Evolutionary conservation across 2,329 filamentous ascomycete genomes (phyloP), one percentile per base, ranked within the genome.

Genomic region (Ophiostoma quercus): DNA sequence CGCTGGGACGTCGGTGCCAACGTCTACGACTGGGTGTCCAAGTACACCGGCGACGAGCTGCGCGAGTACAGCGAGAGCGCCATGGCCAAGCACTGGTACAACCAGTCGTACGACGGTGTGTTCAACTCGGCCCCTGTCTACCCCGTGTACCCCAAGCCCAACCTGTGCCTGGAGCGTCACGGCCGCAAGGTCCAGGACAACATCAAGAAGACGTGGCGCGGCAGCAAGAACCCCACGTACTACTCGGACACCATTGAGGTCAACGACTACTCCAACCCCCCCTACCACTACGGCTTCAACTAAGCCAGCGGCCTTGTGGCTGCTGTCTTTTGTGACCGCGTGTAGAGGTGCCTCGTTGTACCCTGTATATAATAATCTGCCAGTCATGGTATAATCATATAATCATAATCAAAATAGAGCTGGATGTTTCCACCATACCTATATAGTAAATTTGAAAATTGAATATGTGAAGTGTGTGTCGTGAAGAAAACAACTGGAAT

Each of bases 1-100:
- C 87, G 90, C 71, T 91, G 85, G 82, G 90, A 92, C 75, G 88
- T 89, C 19, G 88, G 88, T 67, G 89, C 89, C 76, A 92, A 92
- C 76, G 85, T 92, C n/a, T 88, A 87, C 77, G 75, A 83, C 37
- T 70, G 86, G 29, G 87, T 91, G 2, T 88, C 86, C 16, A 78
- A 84, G 7, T 80, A 84, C 79, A 90, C 88, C 0, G 85, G 87
- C 68, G 88, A 90, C 76, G n/a, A n/a, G 7, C 39, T 76, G 47
- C 73, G 74, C 70, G 41, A 68, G 9, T 75, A 73, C 69, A 63
- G 71, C 71, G 22, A 34, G 32, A 25, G 11, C 60, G 47, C 37
- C 60, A 67, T 75, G 8, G 69, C 70, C 71, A 32, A 22, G 11
- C 73, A 73, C 73, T 75, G 62, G 67, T 75, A 67, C 71, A 75